A percentile compares a stretch with the other conserved stretches of the same genome.
These are phyloP conservation scores for Aquilaria malaccensis DNA, from an alignment of 345 rosid genomes.

Conservation along the genomic window DNA sequence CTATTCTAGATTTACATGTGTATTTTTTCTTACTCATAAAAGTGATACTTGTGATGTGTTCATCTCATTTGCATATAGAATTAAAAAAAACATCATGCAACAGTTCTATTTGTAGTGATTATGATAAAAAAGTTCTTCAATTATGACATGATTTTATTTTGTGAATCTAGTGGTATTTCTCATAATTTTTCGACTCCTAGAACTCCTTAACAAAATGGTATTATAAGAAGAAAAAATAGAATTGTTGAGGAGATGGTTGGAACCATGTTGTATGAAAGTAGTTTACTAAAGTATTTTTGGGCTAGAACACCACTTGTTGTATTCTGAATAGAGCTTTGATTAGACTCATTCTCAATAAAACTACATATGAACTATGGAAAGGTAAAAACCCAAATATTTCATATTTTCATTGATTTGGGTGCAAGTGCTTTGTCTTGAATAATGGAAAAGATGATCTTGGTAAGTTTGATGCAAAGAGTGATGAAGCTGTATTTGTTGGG, in stretches of 20 bases:
- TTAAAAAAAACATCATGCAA: no score
- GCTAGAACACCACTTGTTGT: neutral
- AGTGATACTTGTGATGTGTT: slow-evolving; percentile 3
- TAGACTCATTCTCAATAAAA: neutral
- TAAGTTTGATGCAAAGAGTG: no score
- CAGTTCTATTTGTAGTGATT: neutral
- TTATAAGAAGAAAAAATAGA: neutral
- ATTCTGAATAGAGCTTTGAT: neutral
- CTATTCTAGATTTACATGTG: neutral
- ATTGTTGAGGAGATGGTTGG: slow-evolving; percentile 2
- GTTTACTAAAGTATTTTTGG: slow-evolving; percentile 4
- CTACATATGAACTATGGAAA: neutral
- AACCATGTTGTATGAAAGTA: neutral
- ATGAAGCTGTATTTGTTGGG: no score
- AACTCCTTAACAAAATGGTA: slow-evolving; percentile 2
- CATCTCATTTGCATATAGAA: no score
- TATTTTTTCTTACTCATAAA: neutral
- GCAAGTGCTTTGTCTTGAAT: slow-evolving; percentile 1
- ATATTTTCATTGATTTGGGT: slow-evolving; percentile 1
- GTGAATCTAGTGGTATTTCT: neutral
- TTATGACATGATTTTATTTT: no score
- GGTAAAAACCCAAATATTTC: neutral
- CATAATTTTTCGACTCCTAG: neutral
- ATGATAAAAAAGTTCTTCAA: slow-evolving; percentile 5
- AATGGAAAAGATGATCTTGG: no score